Evolutionary conservation across 768 basidiomycete species (phyloP), one percentile per base, ranked within the genome.

Genomic region (Leccinum subgranulosum): DNA sequence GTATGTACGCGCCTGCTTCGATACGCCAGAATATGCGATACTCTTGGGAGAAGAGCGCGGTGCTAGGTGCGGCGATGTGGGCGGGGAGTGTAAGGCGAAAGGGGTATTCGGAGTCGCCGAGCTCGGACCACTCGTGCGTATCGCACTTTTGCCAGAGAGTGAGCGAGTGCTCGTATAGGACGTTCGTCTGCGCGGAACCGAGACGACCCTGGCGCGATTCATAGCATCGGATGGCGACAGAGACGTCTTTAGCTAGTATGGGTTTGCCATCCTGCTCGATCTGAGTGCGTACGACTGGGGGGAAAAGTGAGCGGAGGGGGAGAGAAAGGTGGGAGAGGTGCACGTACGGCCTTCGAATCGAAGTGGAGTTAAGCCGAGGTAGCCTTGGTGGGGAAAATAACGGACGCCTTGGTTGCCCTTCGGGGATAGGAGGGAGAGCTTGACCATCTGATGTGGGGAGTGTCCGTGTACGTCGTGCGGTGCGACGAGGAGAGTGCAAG

Each of bases 1-100:
- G 48, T 12, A 77, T 60, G 47, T 14, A 78, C 85, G 61, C 61
- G 85, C 90, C 81, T 60, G 91, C 91, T 76, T 94, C 92, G 56
- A 94, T 77, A 53, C 90, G 80, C 92, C 92, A 94, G 67, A 82
- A 82, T 67, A 88, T 84, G 46, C 86, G 80, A 71, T 91, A 94
- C 64, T 86, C 87, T 63, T 87, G 87, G 65, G 85, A 90, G 58
- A 84, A 78, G 39, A 73, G 64, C 14, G 86, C 81, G 49, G 86
- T 85, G 69, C 86, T 87, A 64, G 84, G 86, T 41, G 88, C 88
- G 15, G 79, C 72, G 51, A 82, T 79, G 60, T 80, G 77, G 55
- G 80, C 69, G 27, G 92, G 92, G 27, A 94, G 59, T 48, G 80
- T 78, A 65, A 94, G 78, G 51, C 83, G 83, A 71, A 92, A 94